Evolutionary conservation across 2,329 filamentous ascomycete genomes (phyloP), one percentile per base, ranked within the genome.

Genomic region (Aureobasidium namibiae): DNA sequence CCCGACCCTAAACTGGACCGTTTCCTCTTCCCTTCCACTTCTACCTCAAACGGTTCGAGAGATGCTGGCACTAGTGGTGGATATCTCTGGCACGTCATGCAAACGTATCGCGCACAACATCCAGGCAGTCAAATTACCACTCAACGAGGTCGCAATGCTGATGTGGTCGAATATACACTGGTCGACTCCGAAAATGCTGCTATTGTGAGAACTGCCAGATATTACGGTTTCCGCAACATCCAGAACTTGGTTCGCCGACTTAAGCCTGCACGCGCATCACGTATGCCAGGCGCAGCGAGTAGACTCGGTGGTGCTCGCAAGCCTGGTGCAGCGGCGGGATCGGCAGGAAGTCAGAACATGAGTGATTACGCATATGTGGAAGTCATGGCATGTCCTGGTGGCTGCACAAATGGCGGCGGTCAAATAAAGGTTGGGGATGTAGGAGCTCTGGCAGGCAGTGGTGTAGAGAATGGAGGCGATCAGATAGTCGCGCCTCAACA

Each of bases 301-400:
- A 78, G 62, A 45, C 39, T 82, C 46, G 82, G 80, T 1, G 80
- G 78, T 56, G 81, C 76, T 44, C 80, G 81, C 60, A 81, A 78
- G 62, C 78, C 77, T 6, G 76, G 72, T 16, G 82, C 75, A 7
- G 56, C 71, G 18, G 65, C 65, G 36, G 69, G 64, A 14, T 65
- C 62, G 45, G 64, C 67, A 26, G 71, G 68, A 44, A 71, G 68
- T 4, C 69, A 68, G 39, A 67, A 16, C 62, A 64, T 44, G 63
- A 67, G 62, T 63, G 90, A 96, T 36, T 92, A 92, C 71, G 82
- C 88, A n/a, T 97, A 95, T 73, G 89, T 97, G 29, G 94, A 99
- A 74, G 94, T 99, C 61, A 99, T 99, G 94, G 94, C 94, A 14
- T 99, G 94, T 72, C 94, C 94, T 0, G 94, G 94, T n/a, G 94